Evolutionary conservation across 2,329 filamentous ascomycete species (phyloP).

Genomic region (Trichophyton benhamiae): DNA sequence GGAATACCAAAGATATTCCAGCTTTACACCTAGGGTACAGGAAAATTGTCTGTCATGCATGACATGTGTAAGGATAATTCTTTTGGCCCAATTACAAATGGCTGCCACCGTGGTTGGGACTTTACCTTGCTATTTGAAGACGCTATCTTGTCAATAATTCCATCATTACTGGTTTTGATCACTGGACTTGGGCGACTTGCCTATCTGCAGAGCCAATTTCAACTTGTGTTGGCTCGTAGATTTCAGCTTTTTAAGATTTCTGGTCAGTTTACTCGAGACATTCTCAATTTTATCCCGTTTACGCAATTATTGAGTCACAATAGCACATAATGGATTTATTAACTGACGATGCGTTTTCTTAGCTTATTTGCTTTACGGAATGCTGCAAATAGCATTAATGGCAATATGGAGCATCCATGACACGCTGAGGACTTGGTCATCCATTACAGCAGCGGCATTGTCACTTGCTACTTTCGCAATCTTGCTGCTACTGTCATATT

Average conservation of each 20-base stretch:
- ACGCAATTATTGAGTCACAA: not conserved
- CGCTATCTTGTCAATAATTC: conserved; percentile 14
- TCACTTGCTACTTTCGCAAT: not conserved
- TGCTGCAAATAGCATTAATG: not conserved
- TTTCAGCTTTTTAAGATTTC: not conserved
- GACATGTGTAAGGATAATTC: conserved; percentile 14
- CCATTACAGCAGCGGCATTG: not conserved
- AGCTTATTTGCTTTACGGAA: not conserved
- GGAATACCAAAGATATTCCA: not conserved
- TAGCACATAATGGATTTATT: not conserved
- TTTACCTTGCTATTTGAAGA: conserved; percentile 24
- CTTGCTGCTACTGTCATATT: conserved; percentile 3
- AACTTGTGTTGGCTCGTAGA: not conserved
- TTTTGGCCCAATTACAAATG: conserved; percentile 19
- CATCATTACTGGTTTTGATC: not conserved
- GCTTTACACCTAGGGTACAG: not conserved
- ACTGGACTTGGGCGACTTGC: not conserved
- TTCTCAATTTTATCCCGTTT: not conserved
- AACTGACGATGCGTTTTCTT: not conserved
- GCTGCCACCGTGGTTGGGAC: conserved; percentile 19
- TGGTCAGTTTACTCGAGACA: not conserved
- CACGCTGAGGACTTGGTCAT: no score
- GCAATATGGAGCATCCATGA: not conserved
- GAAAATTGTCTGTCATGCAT: not conserved
- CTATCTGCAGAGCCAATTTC: not conserved